Base-by-base conservation (phyloP, 768 basidiomycete species). In the Naematelia encephala region DNA sequence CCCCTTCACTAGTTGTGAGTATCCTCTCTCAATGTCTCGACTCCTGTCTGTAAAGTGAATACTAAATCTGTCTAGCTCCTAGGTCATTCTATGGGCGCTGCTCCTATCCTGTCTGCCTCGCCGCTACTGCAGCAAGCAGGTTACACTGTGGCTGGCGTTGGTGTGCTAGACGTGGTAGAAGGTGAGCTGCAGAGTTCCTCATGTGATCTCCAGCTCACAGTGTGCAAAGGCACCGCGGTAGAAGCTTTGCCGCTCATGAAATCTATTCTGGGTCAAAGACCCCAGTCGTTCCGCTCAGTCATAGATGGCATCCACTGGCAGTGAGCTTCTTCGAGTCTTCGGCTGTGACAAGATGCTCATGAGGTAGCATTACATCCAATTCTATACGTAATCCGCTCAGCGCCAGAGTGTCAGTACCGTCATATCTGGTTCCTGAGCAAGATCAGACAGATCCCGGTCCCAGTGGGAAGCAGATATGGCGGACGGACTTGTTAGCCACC, bases 61-160 rank as follows among this genome's bases (percentile, higher is more conserved):
- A 4, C 5, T 16, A 8, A 25, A 19, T 50, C n/a, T 19, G 14
- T 28, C 2, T 22, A 76, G 88, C 82, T 96, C 5, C 82, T 96
- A 8, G 96, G 96, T 0, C 96, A 99, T 73, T 93, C 90, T 59
- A 94, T 99, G 88, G 96, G 96, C 13, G 94, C 93, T 23, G 87
- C 92, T 0, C 92, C 96, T 2, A 83, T 90, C 21, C 84, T 88
- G 5, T 84, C 85, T 3, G 82, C 86, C 1, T 85, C 85, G 60
- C 84, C 89, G 1, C 72, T 78, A 16, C 80, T 99, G 1, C 82
- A 88, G 54, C 82, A 84, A 45, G 79, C 79, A 22, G 84, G 85
- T 49, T 94, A 90, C 65, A 82, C 81, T 13, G 80, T 97, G 2
- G 82, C 84, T 1, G 29, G 86, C 86, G 60, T 92, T 87, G 66